Percentiles rank a stretch among this genome's conserved stretches.
These are phyloP conservation scores for Penicillium odoratum DNA, from an alignment of 495 filamentous ascomycete species.

Conservation along the genomic window DNA sequence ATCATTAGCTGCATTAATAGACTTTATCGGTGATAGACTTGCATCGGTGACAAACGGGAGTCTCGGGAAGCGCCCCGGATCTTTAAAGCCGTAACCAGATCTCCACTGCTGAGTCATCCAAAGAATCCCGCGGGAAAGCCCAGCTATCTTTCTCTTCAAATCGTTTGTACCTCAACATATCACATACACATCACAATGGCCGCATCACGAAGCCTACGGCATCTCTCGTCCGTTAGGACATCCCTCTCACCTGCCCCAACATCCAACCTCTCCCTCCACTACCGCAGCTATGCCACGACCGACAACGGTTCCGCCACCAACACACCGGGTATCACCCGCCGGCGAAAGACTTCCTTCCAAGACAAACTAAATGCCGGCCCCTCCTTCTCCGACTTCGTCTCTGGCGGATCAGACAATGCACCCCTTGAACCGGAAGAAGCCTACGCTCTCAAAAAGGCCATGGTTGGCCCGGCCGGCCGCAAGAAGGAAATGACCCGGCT, in stretches of 20 bases:
- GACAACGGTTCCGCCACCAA: slow-evolving; percentile 40
- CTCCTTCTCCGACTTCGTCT: slow-evolving; percentile 81
- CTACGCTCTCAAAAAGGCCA: slow-evolving; percentile 67
- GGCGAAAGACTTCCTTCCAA: slow-evolving; percentile 66
- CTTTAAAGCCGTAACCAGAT: slow-evolving; percentile 1
- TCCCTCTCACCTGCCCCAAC: slow-evolving; percentile 21
- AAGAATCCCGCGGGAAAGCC: neutral
- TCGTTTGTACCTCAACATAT: slow-evolving; percentile 12
- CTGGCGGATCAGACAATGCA: slow-evolving; percentile 47
- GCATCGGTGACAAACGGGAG: neutral
- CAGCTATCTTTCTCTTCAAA: slow-evolving; percentile 24
- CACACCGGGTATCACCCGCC: slow-evolving; percentile 31
- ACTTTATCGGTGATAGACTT: neutral
- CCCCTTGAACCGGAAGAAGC: slow-evolving; percentile 60
- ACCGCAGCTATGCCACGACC: slow-evolving; percentile 45
- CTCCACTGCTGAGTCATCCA: neutral
- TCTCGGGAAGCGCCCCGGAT: neutral
- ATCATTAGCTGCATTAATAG: slow-evolving; percentile 12
- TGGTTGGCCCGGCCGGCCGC: slow-evolving; percentile 74
- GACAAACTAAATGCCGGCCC: slow-evolving; percentile 80
- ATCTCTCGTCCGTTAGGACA: slow-evolving; percentile 33
- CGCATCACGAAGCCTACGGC: slow-evolving; percentile 37
- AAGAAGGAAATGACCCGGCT: slow-evolving; percentile 88
- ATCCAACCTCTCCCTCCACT: slow-evolving; percentile 14
- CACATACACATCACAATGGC: slow-evolving; percentile 35